A percentile compares a stretch with the other conserved stretches of the same genome.
phyloP scores from a whole-genome alignment of 495 filamentous ascomycete genomes.

The Aspergillus panamensis region DNA sequence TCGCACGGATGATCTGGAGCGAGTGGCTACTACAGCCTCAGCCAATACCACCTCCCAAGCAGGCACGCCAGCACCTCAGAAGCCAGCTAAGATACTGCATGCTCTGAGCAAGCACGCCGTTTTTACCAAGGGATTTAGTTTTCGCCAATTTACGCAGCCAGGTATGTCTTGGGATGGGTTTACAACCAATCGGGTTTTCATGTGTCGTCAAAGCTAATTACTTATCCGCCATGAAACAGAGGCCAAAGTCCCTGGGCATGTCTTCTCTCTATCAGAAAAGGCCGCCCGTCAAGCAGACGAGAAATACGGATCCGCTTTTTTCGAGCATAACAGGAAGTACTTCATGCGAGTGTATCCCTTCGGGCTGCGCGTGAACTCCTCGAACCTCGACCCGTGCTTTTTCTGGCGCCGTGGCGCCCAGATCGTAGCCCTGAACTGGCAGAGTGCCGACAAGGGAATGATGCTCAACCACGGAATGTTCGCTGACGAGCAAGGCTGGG shows the following conservation, averaged over 20 bases:
- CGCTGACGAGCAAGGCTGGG: slow-evolving; percentile 71
- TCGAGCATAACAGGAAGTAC: slow-evolving; percentile 76
- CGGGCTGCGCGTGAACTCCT: slow-evolving; percentile 74
- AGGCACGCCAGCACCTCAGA: slow-evolving; percentile 29
- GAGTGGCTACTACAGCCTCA: slow-evolving; percentile 8
- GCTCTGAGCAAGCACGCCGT: slow-evolving; percentile 70
- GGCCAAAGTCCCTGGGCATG: slow-evolving; percentile 71
- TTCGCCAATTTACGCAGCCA: slow-evolving; percentile 62
- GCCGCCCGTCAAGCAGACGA: slow-evolving; percentile 68
- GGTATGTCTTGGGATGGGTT: slow-evolving; percentile 27
- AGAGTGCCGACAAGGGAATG: slow-evolving; percentile 84
- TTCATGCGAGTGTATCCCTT: slow-evolving; percentile 89
- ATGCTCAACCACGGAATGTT: slow-evolving; percentile 98
- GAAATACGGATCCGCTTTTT: slow-evolving; percentile 56
- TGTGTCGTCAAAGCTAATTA: neutral
- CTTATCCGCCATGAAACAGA: slow-evolving; percentile 35
- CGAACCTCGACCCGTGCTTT: slow-evolving; percentile 76
- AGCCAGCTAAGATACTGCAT: slow-evolving; percentile 70
- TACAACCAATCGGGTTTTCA: neutral
- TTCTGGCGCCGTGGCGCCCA: slow-evolving; percentile 92
- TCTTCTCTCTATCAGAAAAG: slow-evolving; percentile 83
- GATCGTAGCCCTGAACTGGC: slow-evolving; percentile 93
- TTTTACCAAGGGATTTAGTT: slow-evolving; percentile 78
- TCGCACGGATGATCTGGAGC: slow-evolving; percentile 20
- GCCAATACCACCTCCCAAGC: slow-evolving; percentile 10